phyloP scores from a whole-genome alignment of 2,329 filamentous ascomycete species.

The Tolypocladium ovalisporum region DNA sequence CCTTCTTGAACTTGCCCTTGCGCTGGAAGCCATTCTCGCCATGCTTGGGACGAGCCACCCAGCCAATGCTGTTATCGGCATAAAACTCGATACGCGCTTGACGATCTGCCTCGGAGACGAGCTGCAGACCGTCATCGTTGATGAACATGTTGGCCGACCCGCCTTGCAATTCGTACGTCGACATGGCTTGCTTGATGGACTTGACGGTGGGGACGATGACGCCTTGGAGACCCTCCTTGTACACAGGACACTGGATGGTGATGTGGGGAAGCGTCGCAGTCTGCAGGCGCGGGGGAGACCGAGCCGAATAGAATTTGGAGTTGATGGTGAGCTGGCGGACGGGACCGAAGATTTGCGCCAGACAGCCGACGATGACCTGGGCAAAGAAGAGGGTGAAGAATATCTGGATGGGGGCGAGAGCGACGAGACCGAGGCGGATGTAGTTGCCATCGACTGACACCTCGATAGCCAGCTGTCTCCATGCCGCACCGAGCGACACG shows the following conservation, averaged over 20 bases:
- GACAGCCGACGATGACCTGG: conserved; percentile 65
- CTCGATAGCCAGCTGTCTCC: conserved; percentile 58
- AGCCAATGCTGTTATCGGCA: conserved; percentile 57
- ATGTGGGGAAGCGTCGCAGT: conserved; percentile 53
- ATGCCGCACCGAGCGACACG: conserved; percentile 57
- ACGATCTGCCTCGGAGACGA: conserved; percentile 51
- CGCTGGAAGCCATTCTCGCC: conserved; percentile 52
- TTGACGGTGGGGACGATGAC: conserved; percentile 71
- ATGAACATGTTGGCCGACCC: conserved; percentile 71
- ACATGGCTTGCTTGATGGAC: conserved; percentile 68
- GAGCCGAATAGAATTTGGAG: conserved; percentile 73
- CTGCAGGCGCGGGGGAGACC: conserved; percentile 52
- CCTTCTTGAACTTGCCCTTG: conserved; percentile 59
- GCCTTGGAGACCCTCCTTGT: conserved; percentile 67
- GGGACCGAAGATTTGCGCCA: conserved; percentile 67
- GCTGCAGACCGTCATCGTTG: conserved; percentile 65
- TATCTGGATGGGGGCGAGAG: conserved; percentile 58
- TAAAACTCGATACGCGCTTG: conserved; percentile 57
- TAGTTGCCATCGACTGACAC: conserved; percentile 53
- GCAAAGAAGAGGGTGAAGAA: conserved; percentile 78
- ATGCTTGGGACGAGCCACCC: conserved; percentile 55
- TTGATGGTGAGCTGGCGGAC: conserved; percentile 63
- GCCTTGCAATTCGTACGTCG: conserved; percentile 65
- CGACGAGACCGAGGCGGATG: conserved; percentile 52
- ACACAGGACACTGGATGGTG: conserved; percentile 79